phyloP scores from a whole-genome alignment of 768 basidiomycete genomes.

The Gymnopilus dilepis region DNA sequence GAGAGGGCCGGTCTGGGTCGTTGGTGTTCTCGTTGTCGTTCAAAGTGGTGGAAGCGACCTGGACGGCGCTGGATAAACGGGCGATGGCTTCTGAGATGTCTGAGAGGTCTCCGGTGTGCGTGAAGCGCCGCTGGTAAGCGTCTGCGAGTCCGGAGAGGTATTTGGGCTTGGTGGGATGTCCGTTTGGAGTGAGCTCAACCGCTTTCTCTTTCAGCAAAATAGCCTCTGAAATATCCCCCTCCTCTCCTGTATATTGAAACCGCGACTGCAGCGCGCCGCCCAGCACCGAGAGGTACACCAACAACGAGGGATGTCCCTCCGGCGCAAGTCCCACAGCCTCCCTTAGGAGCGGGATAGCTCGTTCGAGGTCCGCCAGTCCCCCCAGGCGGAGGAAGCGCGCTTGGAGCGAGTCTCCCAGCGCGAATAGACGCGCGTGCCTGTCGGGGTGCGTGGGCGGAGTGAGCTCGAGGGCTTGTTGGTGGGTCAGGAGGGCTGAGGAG shows the following conservation, averaged over 20 bases:
- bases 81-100: background rate
- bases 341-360: background rate
- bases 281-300: slow-evolving; percentile 5
- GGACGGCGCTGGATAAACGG: background rate
- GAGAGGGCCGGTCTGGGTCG: background rate
- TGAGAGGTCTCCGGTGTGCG: background rate
- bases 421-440: background rate
- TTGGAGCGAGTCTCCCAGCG: background rate
- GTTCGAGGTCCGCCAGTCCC: background rate
- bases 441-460: background rate
- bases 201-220: slow-evolving; percentile 11
- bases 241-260: slow-evolving; percentile 14
- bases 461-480: background rate
- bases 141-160: background rate
- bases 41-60: background rate
- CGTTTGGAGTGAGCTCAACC: slow-evolving; percentile 13
- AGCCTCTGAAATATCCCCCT: slow-evolving; percentile 12
- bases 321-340: slow-evolving; percentile 12
- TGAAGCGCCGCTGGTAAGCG: background rate
- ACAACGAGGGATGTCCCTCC: background rate
- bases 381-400: background rate
- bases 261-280: slow-evolving; percentile 15
- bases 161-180: background rate
- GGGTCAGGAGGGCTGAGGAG: no score
- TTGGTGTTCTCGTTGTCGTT: background rate